These are phyloP conservation scores for Fusarium nelsonii DNA, from an alignment of 2,329 filamentous ascomycete species.

Conservation along the genomic window DNA sequence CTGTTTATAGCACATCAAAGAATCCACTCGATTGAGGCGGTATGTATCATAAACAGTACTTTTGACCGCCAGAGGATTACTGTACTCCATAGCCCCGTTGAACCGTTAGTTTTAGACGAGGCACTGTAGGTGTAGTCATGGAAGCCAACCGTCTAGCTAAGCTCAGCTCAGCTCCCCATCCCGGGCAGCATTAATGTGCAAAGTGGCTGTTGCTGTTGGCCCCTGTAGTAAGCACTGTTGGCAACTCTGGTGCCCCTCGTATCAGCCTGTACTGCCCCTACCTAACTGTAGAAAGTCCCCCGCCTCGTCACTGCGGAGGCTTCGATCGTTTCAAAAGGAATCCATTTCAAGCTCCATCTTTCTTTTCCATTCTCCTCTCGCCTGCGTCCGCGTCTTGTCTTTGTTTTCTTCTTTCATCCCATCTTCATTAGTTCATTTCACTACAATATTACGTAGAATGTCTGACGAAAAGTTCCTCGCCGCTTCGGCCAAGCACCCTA, in stretches of 20 bases:
- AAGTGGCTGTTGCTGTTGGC: constrained; percentile 22
- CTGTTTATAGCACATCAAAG: constrained; percentile 32
- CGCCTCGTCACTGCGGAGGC: constrained; percentile 37
- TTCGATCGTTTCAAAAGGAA: constrained; percentile 44
- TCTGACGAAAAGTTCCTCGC: constrained; percentile 66
- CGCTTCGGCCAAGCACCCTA: constrained; percentile 72
- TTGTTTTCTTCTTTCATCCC: constrained; percentile 23
- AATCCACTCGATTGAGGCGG: constrained; percentile 26
- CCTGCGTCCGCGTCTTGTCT: constrained; percentile 12
- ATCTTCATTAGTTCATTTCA: constrained; percentile 9
- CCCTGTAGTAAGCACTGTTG: constrained; percentile 24
- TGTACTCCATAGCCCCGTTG: constrained; percentile 2
- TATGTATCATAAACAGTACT: constrained; percentile 17
- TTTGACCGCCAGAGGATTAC: constrained; percentile 16
- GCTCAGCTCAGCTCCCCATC: constrained; percentile 5
- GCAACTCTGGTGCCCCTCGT: constrained; percentile 8
- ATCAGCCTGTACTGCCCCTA: not conserved
- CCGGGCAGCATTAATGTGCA: not conserved
- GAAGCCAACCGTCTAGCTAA: not conserved
- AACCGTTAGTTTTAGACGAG: not conserved
- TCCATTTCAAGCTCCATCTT: constrained; percentile 39
- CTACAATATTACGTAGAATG: constrained; percentile 55
- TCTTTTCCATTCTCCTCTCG: constrained; percentile 29
- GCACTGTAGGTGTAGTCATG: not conserved
- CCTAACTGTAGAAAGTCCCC: constrained; percentile 9